Evolutionary conservation across 495 filamentous ascomycete genomes (phyloP).

Genomic region (Glonium stellatum): DNA sequence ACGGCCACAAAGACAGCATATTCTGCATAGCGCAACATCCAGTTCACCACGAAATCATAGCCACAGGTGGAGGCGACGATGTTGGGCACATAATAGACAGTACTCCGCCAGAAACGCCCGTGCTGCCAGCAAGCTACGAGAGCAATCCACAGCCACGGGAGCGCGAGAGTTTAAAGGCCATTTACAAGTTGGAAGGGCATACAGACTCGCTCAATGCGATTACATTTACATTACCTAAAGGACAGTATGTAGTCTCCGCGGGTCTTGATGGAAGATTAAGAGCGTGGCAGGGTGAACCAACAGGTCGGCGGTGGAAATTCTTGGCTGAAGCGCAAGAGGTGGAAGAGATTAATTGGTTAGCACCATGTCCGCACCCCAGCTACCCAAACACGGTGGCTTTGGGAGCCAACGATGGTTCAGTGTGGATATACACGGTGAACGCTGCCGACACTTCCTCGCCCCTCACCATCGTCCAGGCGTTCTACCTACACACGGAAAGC

Average conservation of each 20-base stretch:
- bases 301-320: slow-evolving; percentile 52
- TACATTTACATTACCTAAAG: slow-evolving; percentile 71
- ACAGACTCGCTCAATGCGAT: slow-evolving; percentile 85
- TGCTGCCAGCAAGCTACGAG: slow-evolving; percentile 69
- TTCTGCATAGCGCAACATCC: slow-evolving; percentile 94
- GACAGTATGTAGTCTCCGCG: slow-evolving; percentile 76
- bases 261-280: slow-evolving; percentile 69
- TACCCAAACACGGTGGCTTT: slow-evolving; percentile 80
- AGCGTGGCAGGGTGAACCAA: slow-evolving; percentile 30
- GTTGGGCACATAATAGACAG: slow-evolving; percentile 77
- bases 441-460: slow-evolving; percentile 44
- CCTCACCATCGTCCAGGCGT: slow-evolving; percentile 77
- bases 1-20: slow-evolving; percentile 76
- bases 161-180: slow-evolving; percentile 51
- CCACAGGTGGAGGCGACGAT: slow-evolving; percentile 82
- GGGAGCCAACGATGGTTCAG: slow-evolving; percentile 84
- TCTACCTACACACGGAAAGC: slow-evolving; percentile 79
- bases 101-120: slow-evolving; percentile 51
- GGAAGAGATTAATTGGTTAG: slow-evolving; percentile 89
- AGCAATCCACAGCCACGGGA: slow-evolving; percentile 52
- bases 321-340: slow-evolving; percentile 73
- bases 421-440: slow-evolving; percentile 90
- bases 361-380: slow-evolving; percentile 60
- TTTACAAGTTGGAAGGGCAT: slow-evolving; percentile 75
- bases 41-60: slow-evolving; percentile 63